Conservation (phyloP, 768 basidiomycete genomes). For the Infundibulicybe gibba region DNA sequence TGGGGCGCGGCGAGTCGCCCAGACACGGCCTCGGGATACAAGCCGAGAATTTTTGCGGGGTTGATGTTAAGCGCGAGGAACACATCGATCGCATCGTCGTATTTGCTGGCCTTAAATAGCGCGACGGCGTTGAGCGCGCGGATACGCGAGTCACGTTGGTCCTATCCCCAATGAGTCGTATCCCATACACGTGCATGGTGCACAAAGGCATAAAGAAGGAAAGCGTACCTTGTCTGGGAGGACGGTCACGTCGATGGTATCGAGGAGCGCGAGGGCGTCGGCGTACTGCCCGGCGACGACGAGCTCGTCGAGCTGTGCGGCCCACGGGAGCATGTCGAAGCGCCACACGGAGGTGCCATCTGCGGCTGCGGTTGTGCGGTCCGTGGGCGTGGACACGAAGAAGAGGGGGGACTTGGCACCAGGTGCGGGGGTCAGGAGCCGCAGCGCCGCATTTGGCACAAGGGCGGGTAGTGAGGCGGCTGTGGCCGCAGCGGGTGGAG, state of each 20-base stretch:
- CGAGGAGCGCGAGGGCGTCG: constrained; percentile 79
- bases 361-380: constrained; percentile 55
- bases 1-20: constrained; percentile 71
- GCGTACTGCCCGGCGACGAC: constrained; percentile 63
- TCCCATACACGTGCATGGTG: background rate
- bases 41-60: constrained; percentile 88
- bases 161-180: constrained; percentile 35
- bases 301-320: constrained; percentile 82
- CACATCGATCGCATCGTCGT: constrained; percentile 77
- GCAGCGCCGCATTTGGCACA: constrained; percentile 45
- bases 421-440: constrained; percentile 59
- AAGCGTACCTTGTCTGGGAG: constrained; percentile 60
- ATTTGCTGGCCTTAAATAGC: constrained; percentile 66
- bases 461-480: constrained; percentile 21
- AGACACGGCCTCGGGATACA: constrained; percentile 80
- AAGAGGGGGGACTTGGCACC: constrained; percentile 53
- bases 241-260: constrained; percentile 55
- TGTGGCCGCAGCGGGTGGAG: constrained; percentile 21
- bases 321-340: constrained; percentile 68
- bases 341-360: constrained; percentile 83
- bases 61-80: constrained; percentile 89
- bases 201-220: background rate
- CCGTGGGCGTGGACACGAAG: constrained; percentile 70
- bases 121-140: constrained; percentile 76
- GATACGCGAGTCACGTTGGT: constrained; percentile 52